Evolutionary conservation across 2,329 filamentous ascomycete species (phyloP).

Genomic region (Diplodia corticola): DNA sequence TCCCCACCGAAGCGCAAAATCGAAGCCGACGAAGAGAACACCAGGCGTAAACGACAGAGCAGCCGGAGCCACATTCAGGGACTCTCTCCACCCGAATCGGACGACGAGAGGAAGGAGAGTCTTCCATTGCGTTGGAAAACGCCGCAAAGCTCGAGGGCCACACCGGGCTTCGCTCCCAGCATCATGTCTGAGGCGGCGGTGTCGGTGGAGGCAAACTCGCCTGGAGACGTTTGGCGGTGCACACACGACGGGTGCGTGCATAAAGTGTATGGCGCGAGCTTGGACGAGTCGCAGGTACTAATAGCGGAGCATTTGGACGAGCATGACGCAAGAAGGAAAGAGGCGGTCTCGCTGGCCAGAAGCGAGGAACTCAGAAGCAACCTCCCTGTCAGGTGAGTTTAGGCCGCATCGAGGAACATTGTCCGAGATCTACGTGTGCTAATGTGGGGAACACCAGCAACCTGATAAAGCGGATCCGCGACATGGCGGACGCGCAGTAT

Average conservation of each 20-base stretch:
- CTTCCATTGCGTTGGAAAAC: slow-evolving; percentile 34
- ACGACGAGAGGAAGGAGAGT: slow-evolving; percentile 22
- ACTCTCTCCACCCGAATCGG: not conserved
- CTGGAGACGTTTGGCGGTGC: slow-evolving; percentile 67
- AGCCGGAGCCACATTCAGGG: not conserved
- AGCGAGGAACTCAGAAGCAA: slow-evolving; percentile 50
- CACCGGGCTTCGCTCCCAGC: not conserved
- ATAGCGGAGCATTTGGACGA: slow-evolving; percentile 63
- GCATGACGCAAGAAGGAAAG: slow-evolving; percentile 59
- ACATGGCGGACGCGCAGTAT: slow-evolving; percentile 39
- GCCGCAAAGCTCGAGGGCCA: slow-evolving; percentile 18
- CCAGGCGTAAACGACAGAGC: slow-evolving; percentile 7
- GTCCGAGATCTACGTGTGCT: not conserved
- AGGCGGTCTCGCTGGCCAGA: slow-evolving; percentile 53
- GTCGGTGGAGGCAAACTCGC: slow-evolving; percentile 47
- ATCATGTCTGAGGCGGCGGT: slow-evolving; percentile 24
- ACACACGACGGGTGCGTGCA: slow-evolving; percentile 64
- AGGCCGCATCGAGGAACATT: not conserved
- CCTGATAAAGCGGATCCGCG: slow-evolving; percentile 49
- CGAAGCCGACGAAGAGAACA: slow-evolving; percentile 15
- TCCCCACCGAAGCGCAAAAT: slow-evolving; percentile 20
- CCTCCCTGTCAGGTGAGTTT: slow-evolving; percentile 44
- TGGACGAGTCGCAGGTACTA: slow-evolving; percentile 54
- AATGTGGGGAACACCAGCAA: slow-evolving; percentile 31
- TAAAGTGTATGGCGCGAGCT: slow-evolving; percentile 63